Evolutionary conservation across 108 stramenopile genomes (phyloP), one percentile per base, ranked within the genome.

Genomic region (Fistulifera solaris): DNA sequence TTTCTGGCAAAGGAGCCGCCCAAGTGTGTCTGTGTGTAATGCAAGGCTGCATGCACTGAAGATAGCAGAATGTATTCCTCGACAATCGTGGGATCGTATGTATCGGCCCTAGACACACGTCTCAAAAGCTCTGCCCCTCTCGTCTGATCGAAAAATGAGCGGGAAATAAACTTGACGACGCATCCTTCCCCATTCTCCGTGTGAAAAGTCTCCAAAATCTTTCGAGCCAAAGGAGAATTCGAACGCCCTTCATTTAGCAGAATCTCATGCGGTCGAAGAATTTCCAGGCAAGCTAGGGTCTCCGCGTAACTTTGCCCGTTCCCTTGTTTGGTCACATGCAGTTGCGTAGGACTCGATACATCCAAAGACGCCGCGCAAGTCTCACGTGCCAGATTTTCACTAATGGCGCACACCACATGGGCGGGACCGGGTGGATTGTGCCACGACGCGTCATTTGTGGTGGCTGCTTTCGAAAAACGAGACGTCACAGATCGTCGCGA

Each of bases 61-160:
- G 87, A 84, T 8, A 87, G 65, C 16, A 94, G 54, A 27, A 94
- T 89, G 67, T 89, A 94, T 48, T 93, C 90, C 40, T 89, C 84
- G 38, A 87, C 71, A 18, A 85, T 48, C 0, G 71, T 48, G 24
- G 84, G 59, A 63, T 84, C 80, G 69, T 84, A 89, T 17, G 84
- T 81, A 18, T 82, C 83, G 18, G 63, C 56, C 16, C 92, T 65
- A 10, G 86, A 78, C 3, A 94, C 52, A 42, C 66, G 58, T 14
- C 65, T 69, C 11, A 94, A 70, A 1, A 87, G 59, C 27, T 87
- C 86, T 23, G 85, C 83, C 0, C 92, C 92, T 54, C 81, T 85
- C 27, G 87, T 89, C 59, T 94, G 92, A 52, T 94, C 92, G 59
- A 94, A 94, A 69, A 61, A 89, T 15, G 73, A 62, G 40, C 92